Conservation (phyloP, 257 asterid species). For the Ilex asprella region DNA sequence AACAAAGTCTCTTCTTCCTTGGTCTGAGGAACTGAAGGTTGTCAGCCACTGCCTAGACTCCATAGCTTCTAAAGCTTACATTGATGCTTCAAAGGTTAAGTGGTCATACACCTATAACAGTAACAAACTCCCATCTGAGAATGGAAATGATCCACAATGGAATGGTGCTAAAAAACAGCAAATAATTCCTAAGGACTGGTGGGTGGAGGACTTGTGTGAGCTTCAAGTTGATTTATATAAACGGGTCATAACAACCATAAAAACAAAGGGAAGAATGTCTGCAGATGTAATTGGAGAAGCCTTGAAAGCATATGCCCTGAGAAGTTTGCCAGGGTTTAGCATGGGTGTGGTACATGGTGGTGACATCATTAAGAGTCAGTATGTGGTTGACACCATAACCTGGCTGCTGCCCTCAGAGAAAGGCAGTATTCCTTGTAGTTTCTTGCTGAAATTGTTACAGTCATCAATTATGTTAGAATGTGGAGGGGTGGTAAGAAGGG, state of each 20-base stretch:
- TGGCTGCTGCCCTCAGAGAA: constrained; percentile 48
- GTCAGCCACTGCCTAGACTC: constrained; percentile 60
- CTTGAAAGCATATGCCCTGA: constrained; percentile 43
- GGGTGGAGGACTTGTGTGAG: constrained; percentile 87
- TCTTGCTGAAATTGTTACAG: constrained; percentile 57
- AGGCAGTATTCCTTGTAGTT: constrained; percentile 47
- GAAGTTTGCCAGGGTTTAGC: constrained; percentile 53
- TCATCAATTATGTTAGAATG: constrained; percentile 48
- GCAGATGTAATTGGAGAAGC: constrained; percentile 71
- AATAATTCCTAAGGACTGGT: constrained; percentile 74
- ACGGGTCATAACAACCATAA: constrained; percentile 49
- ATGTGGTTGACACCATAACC: constrained; percentile 53
- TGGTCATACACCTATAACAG: constrained; percentile 78
- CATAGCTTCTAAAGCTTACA: constrained; percentile 53
- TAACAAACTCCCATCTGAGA: constrained; percentile 45
- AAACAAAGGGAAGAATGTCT: constrained; percentile 45
- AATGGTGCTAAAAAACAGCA: constrained; percentile 55
- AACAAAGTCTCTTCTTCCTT: constrained; percentile 53
- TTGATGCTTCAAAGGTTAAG: constrained; percentile 52
- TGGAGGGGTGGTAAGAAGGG: constrained; percentile 40
- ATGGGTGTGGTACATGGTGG: constrained; percentile 40
- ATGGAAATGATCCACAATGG: constrained; percentile 40
- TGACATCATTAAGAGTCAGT: constrained; percentile 37
- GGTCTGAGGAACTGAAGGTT: constrained; percentile 66
- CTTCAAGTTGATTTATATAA: constrained; percentile 63